Evolutionary conservation across 345 rosid genomes (phyloP).

Genomic region (Hibiscus mutabilis): DNA sequence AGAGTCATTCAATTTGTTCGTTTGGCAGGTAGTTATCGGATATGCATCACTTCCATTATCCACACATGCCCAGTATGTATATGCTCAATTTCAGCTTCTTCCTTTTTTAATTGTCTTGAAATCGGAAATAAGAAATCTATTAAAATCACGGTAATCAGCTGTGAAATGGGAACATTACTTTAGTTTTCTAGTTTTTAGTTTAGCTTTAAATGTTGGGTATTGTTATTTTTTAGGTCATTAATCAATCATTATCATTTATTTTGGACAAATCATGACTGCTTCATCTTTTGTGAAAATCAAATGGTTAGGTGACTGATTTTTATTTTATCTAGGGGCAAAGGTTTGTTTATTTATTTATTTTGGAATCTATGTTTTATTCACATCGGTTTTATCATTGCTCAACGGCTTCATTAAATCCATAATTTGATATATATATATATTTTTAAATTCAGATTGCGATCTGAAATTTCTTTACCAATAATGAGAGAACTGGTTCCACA

Average conservation of each 20-base stretch:
- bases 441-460: constrained; percentile 55
- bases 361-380: background rate
- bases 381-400: background rate
- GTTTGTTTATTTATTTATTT: background rate
- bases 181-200: background rate
- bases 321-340: background rate
- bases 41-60: constrained; percentile 89
- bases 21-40: constrained; percentile 79
- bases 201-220: background rate
- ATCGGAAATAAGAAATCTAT: background rate
- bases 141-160: background rate
- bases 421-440: background rate
- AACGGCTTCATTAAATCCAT: background rate
- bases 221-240: background rate
- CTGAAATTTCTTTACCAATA: constrained; percentile 93
- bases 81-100: constrained; percentile 10
- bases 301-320: background rate
- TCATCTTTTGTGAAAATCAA: background rate
- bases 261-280: background rate
- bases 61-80: constrained; percentile 81
- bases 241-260: background rate
- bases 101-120: background rate
- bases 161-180: background rate
- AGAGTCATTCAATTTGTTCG: constrained; percentile 9
- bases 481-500: constrained; percentile 94